phyloP scores from a whole-genome alignment of 306 rosid genomes.

The Cercis canadensis region DNA sequence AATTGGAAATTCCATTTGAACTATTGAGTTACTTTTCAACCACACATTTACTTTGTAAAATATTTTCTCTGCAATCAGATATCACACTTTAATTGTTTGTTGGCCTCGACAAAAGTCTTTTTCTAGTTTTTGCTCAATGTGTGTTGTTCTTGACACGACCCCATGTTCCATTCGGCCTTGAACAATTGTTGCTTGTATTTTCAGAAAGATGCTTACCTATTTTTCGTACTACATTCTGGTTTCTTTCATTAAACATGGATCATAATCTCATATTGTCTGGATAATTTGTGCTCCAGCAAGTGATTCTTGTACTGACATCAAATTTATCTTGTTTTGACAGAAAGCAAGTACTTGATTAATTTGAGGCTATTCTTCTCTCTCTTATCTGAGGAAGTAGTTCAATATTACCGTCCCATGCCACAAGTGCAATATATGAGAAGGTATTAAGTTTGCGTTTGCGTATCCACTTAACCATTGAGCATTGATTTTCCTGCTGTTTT shows the following conservation, averaged over 20 bases:
- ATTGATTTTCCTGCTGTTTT: no score
- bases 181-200: neutral
- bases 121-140: neutral
- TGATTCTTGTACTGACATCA: no score
- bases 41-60: no score
- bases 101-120: neutral
- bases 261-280: no score
- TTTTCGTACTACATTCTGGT: neutral
- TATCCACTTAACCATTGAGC: no score
- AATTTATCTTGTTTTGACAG: neutral
- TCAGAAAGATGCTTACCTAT: no score
- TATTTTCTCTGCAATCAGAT: neutral
- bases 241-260: neutral
- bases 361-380: slow-evolving; percentile 2
- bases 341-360: neutral
- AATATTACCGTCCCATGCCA: neutral
- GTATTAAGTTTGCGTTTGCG: neutral
- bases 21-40: neutral
- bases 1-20: slow-evolving; percentile 3
- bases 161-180: neutral
- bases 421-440: slow-evolving; percentile 34
- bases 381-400: slow-evolving; percentile 11
- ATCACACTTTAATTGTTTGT: neutral
- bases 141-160: neutral
- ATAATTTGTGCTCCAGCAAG: no score